Evolutionary conservation across 2,329 filamentous ascomycete species (phyloP), one percentile per base, ranked within the genome.

Genomic region (Ophiocordyceps polyrhachis-furcata): DNA sequence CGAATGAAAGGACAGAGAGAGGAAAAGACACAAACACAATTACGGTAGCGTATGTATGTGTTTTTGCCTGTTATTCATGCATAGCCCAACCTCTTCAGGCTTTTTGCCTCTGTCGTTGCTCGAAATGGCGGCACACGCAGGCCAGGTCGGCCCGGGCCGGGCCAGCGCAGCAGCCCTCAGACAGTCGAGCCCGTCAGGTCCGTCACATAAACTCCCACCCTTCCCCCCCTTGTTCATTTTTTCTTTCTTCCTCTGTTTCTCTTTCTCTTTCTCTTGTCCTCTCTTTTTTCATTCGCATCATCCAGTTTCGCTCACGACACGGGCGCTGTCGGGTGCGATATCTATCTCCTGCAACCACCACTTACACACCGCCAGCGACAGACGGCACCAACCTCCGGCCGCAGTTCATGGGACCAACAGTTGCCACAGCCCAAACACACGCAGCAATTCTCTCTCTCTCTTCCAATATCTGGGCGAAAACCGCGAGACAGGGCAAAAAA

Each of bases 181-280:
- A 31, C 31, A 35, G 15, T 17, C n/a, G 23, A 25, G 23, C 23
- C 23, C 23, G 15, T 14, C 7, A 25, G 40, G 37, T 12, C 37
- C n/a, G 37, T 58, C 59, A 58, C 58, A 60, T 60, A 61, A 57
- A 57, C 60, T 55, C 46, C 54, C 57, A 56, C 55, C 54, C 55
- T 53, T 57, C 59, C 58, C 57, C 53, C 56, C 45, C n/a, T n/a
- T n/a, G n/a, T n/a, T 55, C 53, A 51, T 44, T 46, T 56, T 49
- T 55, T 37, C 31, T 17, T 40, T 51, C 40, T 46, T 45, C 50
- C 44, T 21, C 45, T 2, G 3, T 14, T 5, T 40, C 12, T 45
- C 41, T 17, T 42, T 37, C 38, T 41, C 45, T n/a, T 43, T 43
- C 42, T 23, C 28, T 28, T 14, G 5, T 25, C 46, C 48, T 41